Percentiles rank a stretch among this genome's conserved stretches.
phyloP scores from a whole-genome alignment of 257 asterid genomes.

The Nicotiana tomentosiformis region DNA sequence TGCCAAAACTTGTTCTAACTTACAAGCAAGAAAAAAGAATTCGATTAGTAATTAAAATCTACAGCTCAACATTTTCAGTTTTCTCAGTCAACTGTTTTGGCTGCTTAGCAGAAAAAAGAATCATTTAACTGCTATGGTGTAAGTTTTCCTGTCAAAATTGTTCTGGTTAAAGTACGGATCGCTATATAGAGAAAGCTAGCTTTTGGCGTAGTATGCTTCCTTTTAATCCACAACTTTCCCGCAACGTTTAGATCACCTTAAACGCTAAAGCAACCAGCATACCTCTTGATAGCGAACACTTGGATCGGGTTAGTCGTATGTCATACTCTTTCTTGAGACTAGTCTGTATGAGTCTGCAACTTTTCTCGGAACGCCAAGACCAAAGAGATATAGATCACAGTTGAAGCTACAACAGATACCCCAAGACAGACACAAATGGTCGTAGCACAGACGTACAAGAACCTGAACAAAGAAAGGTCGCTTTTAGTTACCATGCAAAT shows the following conservation, averaged over 20 bases:
- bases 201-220: background rate
- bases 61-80: background rate
- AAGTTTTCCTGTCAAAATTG: background rate
- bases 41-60: background rate
- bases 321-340: background rate
- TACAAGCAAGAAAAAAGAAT: background rate
- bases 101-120: background rate
- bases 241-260: background rate
- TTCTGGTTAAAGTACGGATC: background rate
- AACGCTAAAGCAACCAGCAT: conserved; percentile 10
- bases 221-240: background rate
- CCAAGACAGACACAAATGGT: conserved; percentile 66
- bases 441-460: conserved; percentile 71
- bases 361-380: conserved; percentile 31
- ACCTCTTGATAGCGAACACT: background rate
- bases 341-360: conserved; percentile 12
- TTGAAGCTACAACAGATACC: conserved; percentile 41
- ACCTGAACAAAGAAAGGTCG: conserved; percentile 36
- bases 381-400: conserved; percentile 33
- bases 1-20: background rate
- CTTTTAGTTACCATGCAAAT: background rate
- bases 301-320: background rate
- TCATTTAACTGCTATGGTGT: background rate
- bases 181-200: background rate
- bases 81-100: background rate